Evolutionary conservation across 352 stramenopile genomes (phyloP), one percentile per base, ranked within the genome.

Genomic region (Blastocystis sp.): DNA sequence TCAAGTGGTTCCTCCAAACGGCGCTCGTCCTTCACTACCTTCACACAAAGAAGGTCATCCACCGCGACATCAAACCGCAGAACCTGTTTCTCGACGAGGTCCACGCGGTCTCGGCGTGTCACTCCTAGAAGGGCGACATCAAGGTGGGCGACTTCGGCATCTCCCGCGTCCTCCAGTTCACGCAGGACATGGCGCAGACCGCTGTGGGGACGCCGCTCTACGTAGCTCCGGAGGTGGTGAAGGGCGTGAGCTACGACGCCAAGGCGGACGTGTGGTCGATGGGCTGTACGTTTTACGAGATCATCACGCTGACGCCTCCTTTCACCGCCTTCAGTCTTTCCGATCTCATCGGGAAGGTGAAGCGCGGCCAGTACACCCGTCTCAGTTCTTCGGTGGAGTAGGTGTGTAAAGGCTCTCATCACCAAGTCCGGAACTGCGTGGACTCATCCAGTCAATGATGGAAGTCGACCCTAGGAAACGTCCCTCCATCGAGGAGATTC

Each of bases 1-100:
- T 73, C 63, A 73, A 73, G 63, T 73, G 63, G 63, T 73, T 73
- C 27, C 11, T 73, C 16, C 63, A 73, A 36, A 73, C 63, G 4
- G 63, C 36, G 4, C 63, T 73, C 21, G 63, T 73, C 9, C 38
- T 73, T 8, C 63, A 78, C 32, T 97, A 94, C 87, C 97, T 94
- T 89, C 95, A 98, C 90, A 92, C 92, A 44, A 94, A 97, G 87
- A 91, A 94, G 56, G 94, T 98, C 57, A 89, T 98, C 44, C 95
- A 98, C 88, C 92, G 95, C 51, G 95, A 98, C 87, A 91, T 98
- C 87, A 98, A 98, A 90, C 94, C 94, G 29, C 94, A 98, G 88
- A 98, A 98, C 89, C 87, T 96, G 76, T 91, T 96, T 36, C 91
- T 97, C 71, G 91, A 95, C 76, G 86, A 90, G 61, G 63, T 73